Evolutionary conservation across 192 early-diverging fungal species (phyloP).

Genomic region (Rhizophagus sp.): DNA sequence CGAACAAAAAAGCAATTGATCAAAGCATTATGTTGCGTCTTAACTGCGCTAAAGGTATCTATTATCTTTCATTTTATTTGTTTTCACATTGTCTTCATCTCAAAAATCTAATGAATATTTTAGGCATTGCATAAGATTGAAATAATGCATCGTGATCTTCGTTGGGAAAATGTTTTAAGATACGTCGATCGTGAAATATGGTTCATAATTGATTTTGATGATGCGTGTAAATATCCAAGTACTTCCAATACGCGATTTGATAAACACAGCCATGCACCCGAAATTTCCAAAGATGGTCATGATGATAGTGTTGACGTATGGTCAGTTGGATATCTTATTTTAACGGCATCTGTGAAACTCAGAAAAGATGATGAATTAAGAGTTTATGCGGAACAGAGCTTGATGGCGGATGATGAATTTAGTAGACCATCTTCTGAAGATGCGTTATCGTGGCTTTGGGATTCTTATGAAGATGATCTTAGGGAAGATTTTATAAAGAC

Average conservation of each 20-base stretch:
- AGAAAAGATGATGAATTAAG: too few species aligned
- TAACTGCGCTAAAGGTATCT: neutral
- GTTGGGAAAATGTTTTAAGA: conserved; percentile 13
- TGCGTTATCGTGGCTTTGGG: too few species aligned
- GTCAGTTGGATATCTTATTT: neutral
- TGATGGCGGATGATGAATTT: too few species aligned
- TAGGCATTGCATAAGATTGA: too few species aligned
- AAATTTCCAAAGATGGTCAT: neutral
- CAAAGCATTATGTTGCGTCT: conserved; percentile 19
- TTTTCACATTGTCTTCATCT: too few species aligned
- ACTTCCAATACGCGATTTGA: neutral
- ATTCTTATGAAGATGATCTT: too few species aligned
- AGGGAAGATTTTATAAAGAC: too few species aligned
- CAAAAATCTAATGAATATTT: too few species aligned
- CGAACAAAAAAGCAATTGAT: neutral
- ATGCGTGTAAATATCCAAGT: neutral
- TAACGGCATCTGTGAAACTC: too few species aligned
- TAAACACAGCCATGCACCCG: neutral
- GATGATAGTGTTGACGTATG: conserved; percentile 19
- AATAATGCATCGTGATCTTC: neutral
- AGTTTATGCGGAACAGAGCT: too few species aligned
- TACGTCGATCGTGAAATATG: conserved; percentile 11
- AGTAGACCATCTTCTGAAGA: too few species aligned
- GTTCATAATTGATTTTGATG: conserved; percentile 23
- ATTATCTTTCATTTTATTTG: too few species aligned